phyloP scores from a whole-genome alignment of 768 basidiomycete genomes.

The Termitomyces sp. region DNA sequence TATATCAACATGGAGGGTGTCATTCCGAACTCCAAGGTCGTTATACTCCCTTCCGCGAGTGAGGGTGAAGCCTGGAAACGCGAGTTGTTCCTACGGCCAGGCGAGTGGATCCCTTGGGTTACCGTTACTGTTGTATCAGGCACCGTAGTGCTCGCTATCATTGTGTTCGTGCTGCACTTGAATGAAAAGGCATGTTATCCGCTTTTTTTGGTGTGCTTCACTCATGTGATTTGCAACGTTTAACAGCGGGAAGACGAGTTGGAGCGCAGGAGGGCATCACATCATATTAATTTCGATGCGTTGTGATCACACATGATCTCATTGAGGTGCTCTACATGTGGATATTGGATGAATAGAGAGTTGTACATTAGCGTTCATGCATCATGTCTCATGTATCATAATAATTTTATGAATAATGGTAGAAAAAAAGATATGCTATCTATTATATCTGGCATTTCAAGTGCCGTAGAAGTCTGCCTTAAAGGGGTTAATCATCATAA shows the following conservation, averaged over 20 bases:
- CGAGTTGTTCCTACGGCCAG: slow-evolving; percentile 87
- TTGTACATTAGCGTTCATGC: slow-evolving; percentile 11
- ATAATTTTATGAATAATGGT: slow-evolving; percentile 4
- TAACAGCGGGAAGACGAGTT: slow-evolving; percentile 87
- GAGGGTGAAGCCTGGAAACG: slow-evolving; percentile 70
- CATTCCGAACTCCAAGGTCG: slow-evolving; percentile 94
- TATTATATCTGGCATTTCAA: no score
- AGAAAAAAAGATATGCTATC: not conserved
- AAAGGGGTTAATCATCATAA: not conserved
- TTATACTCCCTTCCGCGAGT: slow-evolving; percentile 76
- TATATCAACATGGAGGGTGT: slow-evolving; percentile 94
- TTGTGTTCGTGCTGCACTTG: slow-evolving; percentile 83
- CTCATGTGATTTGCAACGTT: not conserved
- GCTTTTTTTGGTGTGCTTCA: slow-evolving; percentile 4
- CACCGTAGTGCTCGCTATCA: slow-evolving; percentile 66
- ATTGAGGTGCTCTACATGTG: not conserved
- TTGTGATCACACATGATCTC: slow-evolving; percentile 38
- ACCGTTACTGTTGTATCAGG: slow-evolving; percentile 79
- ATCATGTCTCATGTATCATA: slow-evolving; percentile 5
- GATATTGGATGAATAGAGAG: not conserved
- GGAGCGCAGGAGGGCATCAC: slow-evolving; percentile 82
- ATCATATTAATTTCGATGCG: slow-evolving; percentile 97
- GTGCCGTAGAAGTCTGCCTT: not conserved
- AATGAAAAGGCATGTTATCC: slow-evolving; percentile 76
- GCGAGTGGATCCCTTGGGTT: slow-evolving; percentile 98